phyloP scores from a whole-genome alignment of 352 stramenopile genomes.

The Pythium aquatile region DNA sequence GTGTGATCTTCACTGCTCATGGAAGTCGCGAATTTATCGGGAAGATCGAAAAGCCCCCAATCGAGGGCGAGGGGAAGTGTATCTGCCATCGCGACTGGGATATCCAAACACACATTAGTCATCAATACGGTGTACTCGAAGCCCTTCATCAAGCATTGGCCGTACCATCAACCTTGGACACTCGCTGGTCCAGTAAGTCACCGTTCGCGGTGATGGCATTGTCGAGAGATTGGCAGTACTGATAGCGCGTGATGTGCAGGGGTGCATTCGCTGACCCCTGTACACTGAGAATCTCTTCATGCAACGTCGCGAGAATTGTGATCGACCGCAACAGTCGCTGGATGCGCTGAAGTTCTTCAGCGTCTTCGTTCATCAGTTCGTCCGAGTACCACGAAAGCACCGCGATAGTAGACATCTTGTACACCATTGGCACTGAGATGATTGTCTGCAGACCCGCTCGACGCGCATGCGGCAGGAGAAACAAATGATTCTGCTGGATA shows the following conservation, averaged over 20 bases:
- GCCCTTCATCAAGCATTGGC: neutral
- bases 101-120: neutral
- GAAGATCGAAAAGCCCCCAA: conserved; percentile 70
- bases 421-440: conserved; percentile 78
- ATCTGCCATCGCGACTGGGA: conserved; percentile 52
- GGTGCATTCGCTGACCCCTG: conserved; percentile 26
- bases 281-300: conserved; percentile 44
- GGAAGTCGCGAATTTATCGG: conserved; percentile 60
- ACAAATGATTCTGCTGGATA: conserved; percentile 65
- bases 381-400: conserved; percentile 82
- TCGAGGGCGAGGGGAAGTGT: conserved; percentile 61
- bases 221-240: conserved; percentile 77
- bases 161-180: conserved; percentile 49
- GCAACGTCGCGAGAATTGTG: conserved; percentile 57
- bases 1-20: conserved; percentile 85
- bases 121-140: no score
- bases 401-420: conserved; percentile 77
- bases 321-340: conserved; percentile 70
- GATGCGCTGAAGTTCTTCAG: conserved; percentile 63
- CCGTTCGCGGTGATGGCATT: conserved; percentile 72
- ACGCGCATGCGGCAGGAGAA: conserved; percentile 67
- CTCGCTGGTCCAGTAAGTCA: conserved; percentile 46
- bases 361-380: conserved; percentile 48
- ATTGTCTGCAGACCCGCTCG: conserved; percentile 62
- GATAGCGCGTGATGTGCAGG: conserved; percentile 57